Evolutionary conservation across 176 grass and related monocot species (phyloP).

Genomic region (Oryza officinalis): DNA sequence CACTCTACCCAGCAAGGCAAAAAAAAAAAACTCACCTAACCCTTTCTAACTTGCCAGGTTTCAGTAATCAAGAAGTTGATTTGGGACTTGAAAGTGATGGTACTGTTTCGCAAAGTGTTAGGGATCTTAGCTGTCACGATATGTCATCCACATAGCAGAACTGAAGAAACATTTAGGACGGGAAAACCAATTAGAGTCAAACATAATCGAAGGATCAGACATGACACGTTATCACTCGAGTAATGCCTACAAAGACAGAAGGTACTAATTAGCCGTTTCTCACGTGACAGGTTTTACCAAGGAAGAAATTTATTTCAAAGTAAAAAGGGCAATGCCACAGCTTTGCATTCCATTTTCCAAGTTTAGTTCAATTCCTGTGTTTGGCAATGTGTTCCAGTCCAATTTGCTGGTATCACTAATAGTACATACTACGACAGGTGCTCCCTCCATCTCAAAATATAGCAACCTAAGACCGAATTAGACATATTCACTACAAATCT

Average conservation of each 20-base stretch:
- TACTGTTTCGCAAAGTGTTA: too few species aligned
- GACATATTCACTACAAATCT: too few species aligned
- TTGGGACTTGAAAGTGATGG: background rate
- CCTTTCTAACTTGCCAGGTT: background rate
- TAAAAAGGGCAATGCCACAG: background rate
- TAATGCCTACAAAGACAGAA: background rate
- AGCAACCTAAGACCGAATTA: too few species aligned
- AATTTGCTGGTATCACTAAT: background rate
- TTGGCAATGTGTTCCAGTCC: background rate
- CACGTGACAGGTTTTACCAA: background rate
- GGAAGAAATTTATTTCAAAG: constrained; percentile 4
- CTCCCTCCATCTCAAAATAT: too few species aligned
- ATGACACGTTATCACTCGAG: background rate
- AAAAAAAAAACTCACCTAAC: background rate
- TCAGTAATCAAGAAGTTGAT: background rate
- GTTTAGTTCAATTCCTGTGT: constrained; percentile 6
- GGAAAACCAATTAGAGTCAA: background rate
- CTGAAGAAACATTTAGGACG: background rate
- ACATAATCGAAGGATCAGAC: too few species aligned
- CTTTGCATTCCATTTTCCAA: constrained; percentile 17
- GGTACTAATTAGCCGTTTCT: background rate
- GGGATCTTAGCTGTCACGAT: background rate
- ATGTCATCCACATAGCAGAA: background rate
- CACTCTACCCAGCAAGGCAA: background rate
- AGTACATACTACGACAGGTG: background rate